phyloP scores from a whole-genome alignment of 169 alveolate genomes.

The Cryptosporidium parvum region DNA sequence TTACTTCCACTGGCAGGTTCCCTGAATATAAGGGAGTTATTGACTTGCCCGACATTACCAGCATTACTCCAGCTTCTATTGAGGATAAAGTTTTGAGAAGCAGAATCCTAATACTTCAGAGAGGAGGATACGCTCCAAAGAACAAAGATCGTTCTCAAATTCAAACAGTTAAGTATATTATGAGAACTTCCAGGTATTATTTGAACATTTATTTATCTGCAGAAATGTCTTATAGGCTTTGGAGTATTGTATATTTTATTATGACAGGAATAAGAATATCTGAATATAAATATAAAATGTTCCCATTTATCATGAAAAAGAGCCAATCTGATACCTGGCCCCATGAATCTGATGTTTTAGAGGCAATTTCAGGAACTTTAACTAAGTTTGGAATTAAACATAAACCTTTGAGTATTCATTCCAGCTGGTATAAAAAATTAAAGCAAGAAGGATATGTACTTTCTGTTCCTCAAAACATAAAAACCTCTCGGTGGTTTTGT shows the following conservation, averaged over 20 bases:
- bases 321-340: conserved; percentile 57
- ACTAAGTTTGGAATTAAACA: conserved; percentile 19
- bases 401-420: conserved; percentile 49
- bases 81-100: conserved; percentile 25
- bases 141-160: conserved; percentile 28
- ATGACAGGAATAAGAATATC: conserved; percentile 41
- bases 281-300: conserved; percentile 18
- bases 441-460: conserved; percentile 62
- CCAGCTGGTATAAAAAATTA: conserved; percentile 52
- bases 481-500: conserved; percentile 72
- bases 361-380: conserved; percentile 30
- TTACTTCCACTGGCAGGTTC: conserved; percentile 32
- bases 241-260: conserved; percentile 47
- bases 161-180: conserved; percentile 34
- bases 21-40: conserved; percentile 12
- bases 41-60: conserved; percentile 37
- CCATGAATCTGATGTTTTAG: conserved; percentile 62
- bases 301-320: conserved; percentile 45
- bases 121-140: conserved; percentile 45
- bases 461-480: conserved; percentile 34
- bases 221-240: conserved; percentile 33
- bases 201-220: conserved; percentile 50
- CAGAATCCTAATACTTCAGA: conserved; percentile 27
- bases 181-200: conserved; percentile 59
- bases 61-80: conserved; percentile 8